Percentiles rank a stretch among this genome's conserved stretches.
Conservation (phyloP, 2,329 filamentous ascomycete genomes). For the Botryosphaeria dothidea region DNA sequence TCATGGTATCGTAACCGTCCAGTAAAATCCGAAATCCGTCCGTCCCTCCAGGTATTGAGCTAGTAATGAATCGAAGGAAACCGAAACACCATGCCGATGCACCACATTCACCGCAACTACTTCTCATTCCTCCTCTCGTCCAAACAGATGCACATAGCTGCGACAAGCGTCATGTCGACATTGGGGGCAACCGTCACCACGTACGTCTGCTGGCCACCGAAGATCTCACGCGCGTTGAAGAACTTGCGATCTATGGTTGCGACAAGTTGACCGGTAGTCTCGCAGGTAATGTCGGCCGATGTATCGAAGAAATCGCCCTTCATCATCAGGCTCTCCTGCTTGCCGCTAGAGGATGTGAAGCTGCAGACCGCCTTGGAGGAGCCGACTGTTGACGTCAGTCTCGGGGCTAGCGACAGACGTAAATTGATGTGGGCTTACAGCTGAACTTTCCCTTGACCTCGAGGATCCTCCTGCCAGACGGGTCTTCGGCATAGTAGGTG, state of each 20-base stretch:
- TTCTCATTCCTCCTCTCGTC: conserved; percentile 64
- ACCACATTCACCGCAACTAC: background rate
- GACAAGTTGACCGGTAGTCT: conserved; percentile 52
- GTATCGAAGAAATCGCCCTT: conserved; percentile 63
- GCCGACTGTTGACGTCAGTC: background rate
- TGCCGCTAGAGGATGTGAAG: conserved; percentile 47
- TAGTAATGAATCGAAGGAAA: background rate
- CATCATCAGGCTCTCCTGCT: conserved; percentile 45
- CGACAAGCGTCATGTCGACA: conserved; percentile 66
- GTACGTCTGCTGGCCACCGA: conserved; percentile 67
- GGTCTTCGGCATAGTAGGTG: conserved; percentile 52
- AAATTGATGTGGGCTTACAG: conserved; percentile 41
- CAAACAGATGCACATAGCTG: conserved; percentile 66
- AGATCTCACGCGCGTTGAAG: conserved; percentile 58
- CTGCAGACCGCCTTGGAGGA: conserved; percentile 28
- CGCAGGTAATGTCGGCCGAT: conserved; percentile 58
- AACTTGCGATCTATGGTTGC: conserved; percentile 62
- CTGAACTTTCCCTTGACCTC: conserved; percentile 58
- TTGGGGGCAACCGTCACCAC: conserved; percentile 63
- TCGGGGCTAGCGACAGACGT: background rate
- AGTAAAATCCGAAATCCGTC: background rate
- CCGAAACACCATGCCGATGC: background rate
- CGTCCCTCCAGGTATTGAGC: background rate
- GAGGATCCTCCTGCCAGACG: conserved; percentile 50
- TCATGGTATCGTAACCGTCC: background rate